Evolutionary conservation across 495 filamentous ascomycete species (phyloP).

Genomic region (Penicillium angulare): DNA sequence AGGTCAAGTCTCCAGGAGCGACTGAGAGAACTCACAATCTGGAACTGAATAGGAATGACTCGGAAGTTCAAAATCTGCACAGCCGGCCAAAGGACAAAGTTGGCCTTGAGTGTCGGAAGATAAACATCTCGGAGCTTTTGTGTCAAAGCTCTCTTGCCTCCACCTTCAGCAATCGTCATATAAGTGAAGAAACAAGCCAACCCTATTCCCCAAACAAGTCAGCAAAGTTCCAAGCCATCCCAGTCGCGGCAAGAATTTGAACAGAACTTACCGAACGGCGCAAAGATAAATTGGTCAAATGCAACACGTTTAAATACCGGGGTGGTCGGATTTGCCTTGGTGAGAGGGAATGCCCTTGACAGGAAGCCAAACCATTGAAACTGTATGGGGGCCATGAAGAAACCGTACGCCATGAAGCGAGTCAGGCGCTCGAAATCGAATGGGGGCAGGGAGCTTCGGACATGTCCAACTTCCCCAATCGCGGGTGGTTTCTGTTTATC

Average conservation of each 20-base stretch:
- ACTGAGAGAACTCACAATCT: conserved; percentile 68
- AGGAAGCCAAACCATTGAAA: conserved; percentile 95
- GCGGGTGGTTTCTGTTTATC: conserved; percentile 77
- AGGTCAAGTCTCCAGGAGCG: neutral
- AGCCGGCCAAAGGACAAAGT: conserved; percentile 92
- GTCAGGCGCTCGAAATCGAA: conserved; percentile 95
- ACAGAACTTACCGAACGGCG: conserved; percentile 68
- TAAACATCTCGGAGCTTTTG: conserved; percentile 94
- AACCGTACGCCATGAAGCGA: conserved; percentile 94
- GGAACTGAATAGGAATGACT: conserved; percentile 91
- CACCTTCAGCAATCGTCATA: conserved; percentile 96
- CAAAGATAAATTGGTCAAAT: conserved; percentile 93
- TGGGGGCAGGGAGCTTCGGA: conserved; percentile 65
- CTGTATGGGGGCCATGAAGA: conserved; percentile 93
- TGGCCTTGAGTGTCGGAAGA: conserved; percentile 89
- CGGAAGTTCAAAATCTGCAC: conserved; percentile 98
- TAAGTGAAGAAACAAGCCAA: conserved; percentile 88
- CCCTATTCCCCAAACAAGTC: conserved; percentile 44
- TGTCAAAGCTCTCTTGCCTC: conserved; percentile 72
- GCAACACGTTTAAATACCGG: conserved; percentile 86
- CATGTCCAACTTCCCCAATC: conserved; percentile 65
- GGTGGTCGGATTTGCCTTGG: conserved; percentile 66
- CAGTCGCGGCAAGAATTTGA: neutral
- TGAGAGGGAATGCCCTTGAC: conserved; percentile 78
- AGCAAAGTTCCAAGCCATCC: neutral